Percentiles rank a stretch among this genome's conserved stretches.
Conservation (phyloP, 192 early-diverging fungal genomes). For the Paraglomus occultum region DNA sequence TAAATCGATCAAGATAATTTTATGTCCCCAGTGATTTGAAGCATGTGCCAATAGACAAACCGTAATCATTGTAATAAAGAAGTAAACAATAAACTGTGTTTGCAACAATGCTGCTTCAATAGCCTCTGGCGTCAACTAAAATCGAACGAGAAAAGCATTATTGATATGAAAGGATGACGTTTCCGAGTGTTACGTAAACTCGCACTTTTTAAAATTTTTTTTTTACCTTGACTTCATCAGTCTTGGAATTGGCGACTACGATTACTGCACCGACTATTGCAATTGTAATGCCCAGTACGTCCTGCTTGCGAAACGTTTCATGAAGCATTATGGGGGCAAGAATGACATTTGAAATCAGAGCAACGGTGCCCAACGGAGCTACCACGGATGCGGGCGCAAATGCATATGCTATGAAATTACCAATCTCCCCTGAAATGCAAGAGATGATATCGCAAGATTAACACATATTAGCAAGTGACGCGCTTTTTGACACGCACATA, state of each 20-base stretch:
- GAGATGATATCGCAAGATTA: too few species aligned
- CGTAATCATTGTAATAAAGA: conserved; percentile 39
- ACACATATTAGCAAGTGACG: background rate
- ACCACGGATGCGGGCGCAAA: conserved; percentile 73
- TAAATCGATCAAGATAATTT: conserved; percentile 63
- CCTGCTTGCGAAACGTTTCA: conserved; percentile 58
- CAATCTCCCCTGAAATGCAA: conserved; percentile 33
- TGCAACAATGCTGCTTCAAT: conserved; percentile 51
- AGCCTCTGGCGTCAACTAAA: conserved; percentile 52
- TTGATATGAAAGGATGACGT: conserved; percentile 1
- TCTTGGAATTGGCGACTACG: conserved; percentile 61
- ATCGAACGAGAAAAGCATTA: background rate
- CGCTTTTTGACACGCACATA: background rate
- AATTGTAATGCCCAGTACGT: conserved; percentile 58
- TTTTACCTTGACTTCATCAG: conserved; percentile 51
- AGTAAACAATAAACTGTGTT: conserved; percentile 54
- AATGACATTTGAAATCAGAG: conserved; percentile 68
- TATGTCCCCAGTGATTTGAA: conserved; percentile 47
- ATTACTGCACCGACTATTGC: conserved; percentile 62
- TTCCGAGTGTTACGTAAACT: background rate
- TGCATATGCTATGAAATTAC: conserved; percentile 65
- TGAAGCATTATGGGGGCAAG: conserved; percentile 67
- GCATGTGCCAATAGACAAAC: conserved; percentile 39
- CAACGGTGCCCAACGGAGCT: conserved; percentile 72
- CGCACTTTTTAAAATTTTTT: background rate